Evolutionary conservation across 768 basidiomycete genomes (phyloP), one percentile per base, ranked within the genome.

Genomic region (Lyophyllum decastes): DNA sequence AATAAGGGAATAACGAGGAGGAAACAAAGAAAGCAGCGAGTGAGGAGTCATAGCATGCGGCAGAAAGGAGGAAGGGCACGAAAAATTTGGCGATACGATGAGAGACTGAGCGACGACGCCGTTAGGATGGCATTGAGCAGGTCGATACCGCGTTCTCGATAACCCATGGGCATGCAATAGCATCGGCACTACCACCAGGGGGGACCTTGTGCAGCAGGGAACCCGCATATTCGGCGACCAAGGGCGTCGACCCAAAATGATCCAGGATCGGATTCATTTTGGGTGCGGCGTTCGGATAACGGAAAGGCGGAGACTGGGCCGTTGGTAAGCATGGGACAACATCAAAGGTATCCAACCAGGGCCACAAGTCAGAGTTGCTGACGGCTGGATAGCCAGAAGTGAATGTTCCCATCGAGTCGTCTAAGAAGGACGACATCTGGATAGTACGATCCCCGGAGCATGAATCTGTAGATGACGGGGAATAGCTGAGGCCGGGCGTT

Each of bases 381-480:
- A 48, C 46, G 45, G 61, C 33, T 44, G 40, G 30, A 44, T 55
- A 49, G 54, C 52, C 38, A 48, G 61, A 8, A 43, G 52, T 48
- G 25, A 59, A 51, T 33, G 64, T 45, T 14, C 62, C 64, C 65
- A 72, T 70, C 35, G 66, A 64, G 38, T 78, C 77, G 58, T 86
- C 84, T 64, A 78, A 69, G 56, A 84, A 84, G 0, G 71, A 75
- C 16, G 77, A 69, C 79, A 85, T 81, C 61, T 86, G 85, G 22
- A 85, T 73, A 0, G 83, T 86, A 22, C 78, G 78, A 61, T 85
- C 84, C 47, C 78, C 71, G 5, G 81, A 81, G 12, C 77, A 78
- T 0, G 82, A 86, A 55, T 83, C 84, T 0, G 84, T 85, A 3
- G 85, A 80, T 1, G 83, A 79, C 0, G 86, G 86, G 0, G 86